Conservation (phyloP, 177 flowering plant genomes). For the Vitis hybrid region DNA sequence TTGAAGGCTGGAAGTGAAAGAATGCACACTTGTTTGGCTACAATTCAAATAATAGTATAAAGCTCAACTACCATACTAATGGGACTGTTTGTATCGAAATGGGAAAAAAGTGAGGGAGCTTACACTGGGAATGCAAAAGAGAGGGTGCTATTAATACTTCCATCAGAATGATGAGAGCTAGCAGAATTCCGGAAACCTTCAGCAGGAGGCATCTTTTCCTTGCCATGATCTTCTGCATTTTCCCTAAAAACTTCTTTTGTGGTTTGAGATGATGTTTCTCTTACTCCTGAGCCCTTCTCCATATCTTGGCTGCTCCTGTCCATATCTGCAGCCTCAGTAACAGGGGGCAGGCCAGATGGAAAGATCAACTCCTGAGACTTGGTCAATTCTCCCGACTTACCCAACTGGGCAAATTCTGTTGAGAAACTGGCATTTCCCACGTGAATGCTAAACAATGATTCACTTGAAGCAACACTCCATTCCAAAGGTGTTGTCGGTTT, state of each 20-base stretch:
- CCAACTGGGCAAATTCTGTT: constrained; percentile 22
- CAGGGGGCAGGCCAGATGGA: constrained; percentile 11
- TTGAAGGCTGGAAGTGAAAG: too few species aligned
- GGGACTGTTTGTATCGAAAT: not conserved
- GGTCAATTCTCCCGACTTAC: constrained; percentile 32
- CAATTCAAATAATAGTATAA: too few species aligned
- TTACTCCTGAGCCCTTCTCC: not conserved
- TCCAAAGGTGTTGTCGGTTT: constrained; percentile 31
- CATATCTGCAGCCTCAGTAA: constrained; percentile 8
- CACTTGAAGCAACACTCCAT: constrained; percentile 55
- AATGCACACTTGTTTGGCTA: too few species aligned
- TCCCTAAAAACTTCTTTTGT: not conserved
- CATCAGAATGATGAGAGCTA: constrained; percentile 24
- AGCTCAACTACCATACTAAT: not conserved
- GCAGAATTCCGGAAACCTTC: not conserved
- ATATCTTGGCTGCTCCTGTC: constrained; percentile 2
- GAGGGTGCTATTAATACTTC: constrained; percentile 27
- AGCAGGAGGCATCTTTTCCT: not conserved
- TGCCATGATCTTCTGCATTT: constrained; percentile 4
- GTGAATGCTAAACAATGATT: constrained; percentile 54
- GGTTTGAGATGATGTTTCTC: not conserved
- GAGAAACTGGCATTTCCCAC: constrained; percentile 43
- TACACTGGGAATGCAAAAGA: constrained; percentile 56
- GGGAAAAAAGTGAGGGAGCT: constrained; percentile 10
- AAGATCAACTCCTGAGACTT: constrained; percentile 17